These are phyloP conservation scores for Kurtzmaniella cleridarum DNA, from an alignment of 805 yeast species.

Conservation along the genomic window DNA sequence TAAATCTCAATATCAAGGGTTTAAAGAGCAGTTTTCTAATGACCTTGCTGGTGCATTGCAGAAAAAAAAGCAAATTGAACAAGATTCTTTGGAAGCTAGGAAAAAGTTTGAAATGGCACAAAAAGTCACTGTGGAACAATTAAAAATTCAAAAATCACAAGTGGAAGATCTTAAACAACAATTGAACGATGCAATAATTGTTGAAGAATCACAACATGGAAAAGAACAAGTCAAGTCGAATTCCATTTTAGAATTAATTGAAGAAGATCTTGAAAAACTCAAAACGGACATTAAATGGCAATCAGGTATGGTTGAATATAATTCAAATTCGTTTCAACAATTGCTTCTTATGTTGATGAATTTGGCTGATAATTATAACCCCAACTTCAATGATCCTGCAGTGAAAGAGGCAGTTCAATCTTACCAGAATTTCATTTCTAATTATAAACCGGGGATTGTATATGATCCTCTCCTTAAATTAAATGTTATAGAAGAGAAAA, in stretches of 20 bases:
- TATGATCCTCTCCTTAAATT: not conserved
- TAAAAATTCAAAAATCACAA: not conserved
- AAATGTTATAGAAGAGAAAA: not conserved
- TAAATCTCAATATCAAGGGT: conserved; percentile 27
- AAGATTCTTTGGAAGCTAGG: conserved; percentile 11
- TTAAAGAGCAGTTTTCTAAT: conserved; percentile 1
- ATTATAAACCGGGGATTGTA: conserved; percentile 19
- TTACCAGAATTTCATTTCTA: conserved; percentile 45
- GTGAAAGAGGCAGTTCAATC: conserved; percentile 67
- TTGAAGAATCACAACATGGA: conserved; percentile 4
- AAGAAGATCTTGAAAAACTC: conserved; percentile 11
- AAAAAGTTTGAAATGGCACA: conserved; percentile 15
- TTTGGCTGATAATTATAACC: conserved; percentile 61
- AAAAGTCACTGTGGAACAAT: not conserved
- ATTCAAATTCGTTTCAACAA: conserved; percentile 13
- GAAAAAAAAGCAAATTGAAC: conserved; percentile 10
- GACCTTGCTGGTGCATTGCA: conserved; percentile 15
- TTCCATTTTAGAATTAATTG: conserved; percentile 10
- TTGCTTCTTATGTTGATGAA: conserved; percentile 45
- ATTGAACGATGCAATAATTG: conserved; percentile 4
- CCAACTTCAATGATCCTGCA: conserved; percentile 80
- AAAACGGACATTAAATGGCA: conserved; percentile 7
- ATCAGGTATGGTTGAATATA: conserved; percentile 6
- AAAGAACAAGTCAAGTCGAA: conserved; percentile 6
- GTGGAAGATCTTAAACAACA: conserved; percentile 1